Base-by-base conservation (phyloP, 192 early-diverging fungal species). In the Umbelopsis sp. region DNA sequence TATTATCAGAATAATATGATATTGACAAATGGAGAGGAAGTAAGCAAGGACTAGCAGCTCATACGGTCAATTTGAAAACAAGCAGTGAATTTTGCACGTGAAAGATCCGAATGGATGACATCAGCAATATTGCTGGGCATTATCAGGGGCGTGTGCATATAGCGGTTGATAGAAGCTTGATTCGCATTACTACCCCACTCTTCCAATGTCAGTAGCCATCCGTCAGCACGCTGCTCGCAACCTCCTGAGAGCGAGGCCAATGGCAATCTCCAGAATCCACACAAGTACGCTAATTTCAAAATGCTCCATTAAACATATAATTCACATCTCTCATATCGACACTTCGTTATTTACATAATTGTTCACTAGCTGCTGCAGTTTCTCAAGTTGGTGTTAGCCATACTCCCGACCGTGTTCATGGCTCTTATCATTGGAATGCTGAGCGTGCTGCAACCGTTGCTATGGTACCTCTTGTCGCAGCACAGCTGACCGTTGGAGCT, bases 371-470 rank as follows among this genome's bases (percentile, higher is more conserved):
- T 75, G 55, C 55, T 30, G 55, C 55, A 30, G 55, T 61, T 35
- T 61, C 67, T 69, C 67, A 80, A 75, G 73, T 80, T 30, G 82
- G 82, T 16, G 72, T 85, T 8, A 70, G 79, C 72, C 87, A 80
- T 16, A 45, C 74, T 4, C 73, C 84, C 22, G 84, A 90, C 81
- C 86, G 86, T 71, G 81, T 90, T 46, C 87, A 93, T 75, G 97
- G 97, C 22, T 94, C 94, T 48, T 93, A 95, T 80, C 97, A 98
- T 86, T 99, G 97, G 97, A 88, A 92, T 86, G 85, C 91, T 76
- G 97, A 99, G 77, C 95, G 97, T 49, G 88, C 86, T n/a, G 76
- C 96, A 21, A 87, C 91, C 49, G 23, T 93, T 46, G 86, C 90
- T 22, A 73, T 91, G 67, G 74, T 94, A 23, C 95, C 96, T 22